Conservation (phyloP, 768 basidiomycete species). For the Phlebiopsis flavidoalba region DNA sequence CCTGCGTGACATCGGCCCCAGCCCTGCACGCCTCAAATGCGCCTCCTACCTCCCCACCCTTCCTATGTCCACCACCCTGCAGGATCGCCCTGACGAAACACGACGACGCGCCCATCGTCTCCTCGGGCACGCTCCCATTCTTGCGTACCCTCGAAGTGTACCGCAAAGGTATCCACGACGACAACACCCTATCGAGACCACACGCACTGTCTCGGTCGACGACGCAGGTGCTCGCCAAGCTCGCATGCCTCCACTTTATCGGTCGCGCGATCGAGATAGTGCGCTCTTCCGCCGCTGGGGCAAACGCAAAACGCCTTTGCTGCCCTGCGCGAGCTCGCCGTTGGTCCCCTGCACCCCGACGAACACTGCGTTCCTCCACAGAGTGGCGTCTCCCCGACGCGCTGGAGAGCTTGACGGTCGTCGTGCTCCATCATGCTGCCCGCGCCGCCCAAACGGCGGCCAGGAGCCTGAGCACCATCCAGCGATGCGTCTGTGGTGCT, state of each 20-base stretch:
- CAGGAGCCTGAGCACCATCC: not conserved
- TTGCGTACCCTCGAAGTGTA: not conserved
- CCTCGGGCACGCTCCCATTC: slow-evolving; percentile 1
- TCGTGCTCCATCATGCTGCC: not conserved
- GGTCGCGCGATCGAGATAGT: not conserved
- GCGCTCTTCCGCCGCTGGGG: slow-evolving; percentile 2
- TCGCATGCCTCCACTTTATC: not conserved
- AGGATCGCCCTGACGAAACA: not conserved
- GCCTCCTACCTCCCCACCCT: slow-evolving; percentile 12
- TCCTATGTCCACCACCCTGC: slow-evolving; percentile 6
- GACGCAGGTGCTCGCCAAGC: not conserved
- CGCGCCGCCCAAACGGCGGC: not conserved
- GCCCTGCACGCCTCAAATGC: slow-evolving; percentile 5
- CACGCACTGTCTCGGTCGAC: not conserved
- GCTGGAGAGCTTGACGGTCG: slow-evolving; percentile 6
- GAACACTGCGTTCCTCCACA: not conserved
- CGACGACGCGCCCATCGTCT: slow-evolving; percentile 8
- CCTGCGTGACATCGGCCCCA: slow-evolving; percentile 9
- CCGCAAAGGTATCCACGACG: not conserved
- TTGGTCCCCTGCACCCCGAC: not conserved
- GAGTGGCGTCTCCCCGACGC: slow-evolving; percentile 11
- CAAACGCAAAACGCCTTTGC: not conserved
- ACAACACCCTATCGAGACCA: not conserved
- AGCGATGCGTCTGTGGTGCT: slow-evolving; percentile 2
- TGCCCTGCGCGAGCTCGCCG: not conserved